Conservation (phyloP, 225 moss, liverwort and hornwort genomes). For the Physcomitrellopsis africana region DNA sequence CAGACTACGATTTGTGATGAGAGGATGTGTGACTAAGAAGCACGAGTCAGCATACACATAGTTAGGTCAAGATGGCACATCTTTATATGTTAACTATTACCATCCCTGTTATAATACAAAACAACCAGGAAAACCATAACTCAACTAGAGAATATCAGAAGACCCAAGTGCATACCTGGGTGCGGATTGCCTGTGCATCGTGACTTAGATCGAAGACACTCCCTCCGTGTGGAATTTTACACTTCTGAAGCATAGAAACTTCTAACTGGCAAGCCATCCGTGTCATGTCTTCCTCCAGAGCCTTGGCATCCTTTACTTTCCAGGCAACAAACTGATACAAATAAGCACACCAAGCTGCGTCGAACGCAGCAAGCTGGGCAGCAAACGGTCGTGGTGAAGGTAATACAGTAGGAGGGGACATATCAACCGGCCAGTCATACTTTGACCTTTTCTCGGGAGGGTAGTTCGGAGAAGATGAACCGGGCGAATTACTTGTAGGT, state of each 20-base stretch:
- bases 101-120: background rate
- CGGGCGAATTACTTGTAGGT: constrained; percentile 41
- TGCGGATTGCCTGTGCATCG: constrained; percentile 61
- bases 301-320: constrained; percentile 72
- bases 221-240: constrained; percentile 41
- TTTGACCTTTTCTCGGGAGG: constrained; percentile 44
- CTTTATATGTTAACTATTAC: background rate
- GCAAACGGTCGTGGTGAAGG: constrained; percentile 69
- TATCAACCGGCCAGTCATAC: constrained; percentile 53
- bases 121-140: constrained; percentile 5
- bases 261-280: constrained; percentile 74
- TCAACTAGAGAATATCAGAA: background rate
- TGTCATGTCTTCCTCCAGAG: constrained; percentile 68
- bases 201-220: constrained; percentile 47
- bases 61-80: constrained; percentile 1
- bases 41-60: too few species aligned
- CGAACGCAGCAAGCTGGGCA: constrained; percentile 61
- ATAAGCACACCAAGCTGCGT: constrained; percentile 70
- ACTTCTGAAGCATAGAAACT: constrained; percentile 71
- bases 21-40: background rate
- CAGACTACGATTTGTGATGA: background rate
- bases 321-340: constrained; percentile 74
- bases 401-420: constrained; percentile 31
- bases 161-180: constrained; percentile 39
- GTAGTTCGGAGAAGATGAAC: constrained; percentile 51